Conservation (phyloP, 345 rosid genomes). For the Limnanthes douglasii region DNA sequence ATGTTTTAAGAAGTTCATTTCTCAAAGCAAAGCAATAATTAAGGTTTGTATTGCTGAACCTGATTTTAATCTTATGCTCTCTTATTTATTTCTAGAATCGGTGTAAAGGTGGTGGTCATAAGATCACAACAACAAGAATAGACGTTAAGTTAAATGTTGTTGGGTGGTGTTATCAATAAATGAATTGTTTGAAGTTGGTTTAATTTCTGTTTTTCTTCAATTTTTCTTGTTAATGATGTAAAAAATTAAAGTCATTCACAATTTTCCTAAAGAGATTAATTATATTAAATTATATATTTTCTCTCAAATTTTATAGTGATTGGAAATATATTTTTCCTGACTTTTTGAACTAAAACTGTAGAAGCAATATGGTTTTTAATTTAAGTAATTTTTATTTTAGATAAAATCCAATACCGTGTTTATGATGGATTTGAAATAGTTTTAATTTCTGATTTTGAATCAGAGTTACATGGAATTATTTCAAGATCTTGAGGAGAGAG, state of each 20-base stretch:
- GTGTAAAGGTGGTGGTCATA: slow-evolving; percentile 85
- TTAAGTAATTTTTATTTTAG: too few species aligned
- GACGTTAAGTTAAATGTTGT: slow-evolving; percentile 79
- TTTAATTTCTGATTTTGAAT: slow-evolving; percentile 9
- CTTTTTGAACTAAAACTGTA: too few species aligned
- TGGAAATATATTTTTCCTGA: too few species aligned
- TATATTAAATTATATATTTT: too few species aligned
- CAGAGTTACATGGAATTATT: slow-evolving; percentile 84
- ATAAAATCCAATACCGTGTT: too few species aligned
- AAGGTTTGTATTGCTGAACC: slow-evolving; percentile 61
- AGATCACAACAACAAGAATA: slow-evolving; percentile 82
- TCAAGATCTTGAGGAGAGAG: slow-evolving; percentile 61
- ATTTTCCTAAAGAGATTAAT: too few species aligned
- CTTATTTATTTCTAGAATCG: slow-evolving; percentile 86
- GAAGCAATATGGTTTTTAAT: too few species aligned
- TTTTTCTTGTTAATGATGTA: too few species aligned
- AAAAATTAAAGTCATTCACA: too few species aligned
- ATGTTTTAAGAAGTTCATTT: slow-evolving; percentile 93
- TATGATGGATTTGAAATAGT: slow-evolving; percentile 7
- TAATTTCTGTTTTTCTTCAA: slow-evolving; percentile 1
- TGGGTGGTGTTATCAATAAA: slow-evolving; percentile 96
- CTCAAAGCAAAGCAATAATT: slow-evolving; percentile 94
- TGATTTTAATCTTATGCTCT: too few species aligned
- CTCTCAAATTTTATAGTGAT: too few species aligned
- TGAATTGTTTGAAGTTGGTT: slow-evolving; percentile 87